These are phyloP conservation scores for Colletotrichum sp. DNA, from an alignment of 2,329 filamentous ascomycete species.

Conservation along the genomic window DNA sequence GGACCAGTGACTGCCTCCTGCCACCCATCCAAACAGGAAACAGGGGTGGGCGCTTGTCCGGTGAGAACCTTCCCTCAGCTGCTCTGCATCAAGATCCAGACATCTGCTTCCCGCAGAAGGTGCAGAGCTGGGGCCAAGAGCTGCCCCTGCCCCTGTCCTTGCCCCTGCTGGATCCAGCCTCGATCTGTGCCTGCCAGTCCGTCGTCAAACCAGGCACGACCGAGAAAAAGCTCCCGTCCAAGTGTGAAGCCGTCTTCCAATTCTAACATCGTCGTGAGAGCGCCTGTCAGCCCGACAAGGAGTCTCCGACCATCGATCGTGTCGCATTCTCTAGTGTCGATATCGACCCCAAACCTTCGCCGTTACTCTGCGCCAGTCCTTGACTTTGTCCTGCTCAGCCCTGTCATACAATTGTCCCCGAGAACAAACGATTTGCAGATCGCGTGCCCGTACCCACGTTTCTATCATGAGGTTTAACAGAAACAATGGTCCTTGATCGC, in stretches of 20 bases:
- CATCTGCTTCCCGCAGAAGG: background rate
- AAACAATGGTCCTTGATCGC: background rate
- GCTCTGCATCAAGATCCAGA: background rate
- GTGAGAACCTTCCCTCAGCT: background rate
- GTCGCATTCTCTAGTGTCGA: background rate
- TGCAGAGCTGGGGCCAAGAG: background rate
- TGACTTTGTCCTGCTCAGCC: background rate
- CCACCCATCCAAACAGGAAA: background rate
- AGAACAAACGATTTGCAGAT: background rate
- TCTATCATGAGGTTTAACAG: background rate
- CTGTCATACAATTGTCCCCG: background rate
- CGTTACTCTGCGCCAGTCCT: background rate
- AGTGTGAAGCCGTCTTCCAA: background rate
- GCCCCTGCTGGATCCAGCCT: background rate
- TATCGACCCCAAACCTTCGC: background rate
- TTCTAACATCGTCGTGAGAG: background rate
- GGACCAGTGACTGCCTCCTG: background rate
- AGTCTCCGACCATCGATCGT: background rate
- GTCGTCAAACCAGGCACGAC: background rate
- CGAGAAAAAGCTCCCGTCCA: background rate
- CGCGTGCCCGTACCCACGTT: background rate
- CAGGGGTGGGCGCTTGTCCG: background rate
- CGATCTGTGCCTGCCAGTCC: background rate
- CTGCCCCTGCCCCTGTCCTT: background rate
- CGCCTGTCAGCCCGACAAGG: background rate